Percentiles rank a stretch among this genome's conserved stretches.
Evolutionary conservation across 2,329 filamentous ascomycete species (phyloP).

Genomic region (Fusarium torreyae): DNA sequence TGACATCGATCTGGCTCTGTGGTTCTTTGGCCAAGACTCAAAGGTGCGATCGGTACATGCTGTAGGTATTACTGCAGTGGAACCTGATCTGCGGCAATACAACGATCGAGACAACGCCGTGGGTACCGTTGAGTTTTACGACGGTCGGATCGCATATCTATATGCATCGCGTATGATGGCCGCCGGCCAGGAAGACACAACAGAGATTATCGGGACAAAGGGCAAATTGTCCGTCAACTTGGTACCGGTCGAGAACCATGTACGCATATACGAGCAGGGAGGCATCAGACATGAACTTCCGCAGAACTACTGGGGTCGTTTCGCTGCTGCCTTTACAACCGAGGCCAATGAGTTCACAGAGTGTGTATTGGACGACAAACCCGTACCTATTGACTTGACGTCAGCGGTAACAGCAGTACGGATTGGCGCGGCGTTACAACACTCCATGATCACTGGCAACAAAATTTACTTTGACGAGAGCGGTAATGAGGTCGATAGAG

Average conservation of each 20-base stretch:
- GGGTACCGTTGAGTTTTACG: constrained; percentile 76
- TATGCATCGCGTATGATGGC: constrained; percentile 78
- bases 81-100: constrained; percentile 48
- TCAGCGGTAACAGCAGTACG: constrained; percentile 72
- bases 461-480: constrained; percentile 71
- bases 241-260: constrained; percentile 66
- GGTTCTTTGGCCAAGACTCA: constrained; percentile 51
- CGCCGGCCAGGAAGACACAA: constrained; percentile 76
- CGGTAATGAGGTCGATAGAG: constrained; percentile 21
- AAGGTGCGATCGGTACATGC: constrained; percentile 49
- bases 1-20: constrained; percentile 65
- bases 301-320: constrained; percentile 73
- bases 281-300: constrained; percentile 71
- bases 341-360: constrained; percentile 76
- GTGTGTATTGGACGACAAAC: constrained; percentile 68
- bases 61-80: constrained; percentile 50
- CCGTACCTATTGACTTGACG: constrained; percentile 69
- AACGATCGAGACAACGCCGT: constrained; percentile 53
- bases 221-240: constrained; percentile 74
- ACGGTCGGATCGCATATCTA: constrained; percentile 74
- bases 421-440: constrained; percentile 73
- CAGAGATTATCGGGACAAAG: constrained; percentile 76
- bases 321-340: constrained; percentile 73
- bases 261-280: constrained; percentile 67
- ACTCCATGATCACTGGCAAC: constrained; percentile 67